Conservation (phyloP, 106 monocot species). For the Vanilla planifolia region DNA sequence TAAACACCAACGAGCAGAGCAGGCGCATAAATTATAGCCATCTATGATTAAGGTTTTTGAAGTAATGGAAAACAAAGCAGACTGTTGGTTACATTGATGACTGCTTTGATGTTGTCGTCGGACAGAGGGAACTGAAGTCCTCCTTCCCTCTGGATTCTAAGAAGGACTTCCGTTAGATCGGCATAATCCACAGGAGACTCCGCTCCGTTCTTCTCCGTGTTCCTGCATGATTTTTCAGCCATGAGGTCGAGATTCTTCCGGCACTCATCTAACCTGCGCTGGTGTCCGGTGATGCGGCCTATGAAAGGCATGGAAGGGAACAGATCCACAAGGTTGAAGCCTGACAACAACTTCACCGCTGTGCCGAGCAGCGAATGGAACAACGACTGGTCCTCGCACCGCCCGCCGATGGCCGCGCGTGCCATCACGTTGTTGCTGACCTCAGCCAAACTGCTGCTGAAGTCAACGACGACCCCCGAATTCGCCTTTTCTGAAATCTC, state of each 20-base stretch:
- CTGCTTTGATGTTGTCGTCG: constrained; percentile 9
- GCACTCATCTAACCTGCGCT: not conserved
- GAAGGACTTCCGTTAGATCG: constrained; percentile 4
- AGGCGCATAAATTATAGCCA: no score
- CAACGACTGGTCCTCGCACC: constrained; percentile 1
- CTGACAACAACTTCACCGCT: not conserved
- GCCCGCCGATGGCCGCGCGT: constrained; percentile 11
- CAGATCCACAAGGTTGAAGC: constrained; percentile 16
- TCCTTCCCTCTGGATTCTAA: not conserved
- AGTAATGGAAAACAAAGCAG: no score
- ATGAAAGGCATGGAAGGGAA: constrained; percentile 20
- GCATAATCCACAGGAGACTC: no score
- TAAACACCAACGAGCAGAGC: no score
- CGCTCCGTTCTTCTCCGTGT: not conserved
- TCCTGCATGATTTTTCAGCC: constrained; percentile 9
- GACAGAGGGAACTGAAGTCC: constrained; percentile 5
- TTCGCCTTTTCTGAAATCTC: not conserved
- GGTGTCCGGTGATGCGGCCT: not conserved
- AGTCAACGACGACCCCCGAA: not conserved
- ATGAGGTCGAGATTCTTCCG: not conserved
- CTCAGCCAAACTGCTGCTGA: not conserved
- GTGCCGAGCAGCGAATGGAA: constrained; percentile 6
- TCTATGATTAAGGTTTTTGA: no score
- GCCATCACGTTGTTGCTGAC: not conserved
- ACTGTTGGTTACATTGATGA: constrained; percentile 8